phyloP scores from a whole-genome alignment of 176 grass and related monocot genomes.

The Eragrostis curvula region DNA sequence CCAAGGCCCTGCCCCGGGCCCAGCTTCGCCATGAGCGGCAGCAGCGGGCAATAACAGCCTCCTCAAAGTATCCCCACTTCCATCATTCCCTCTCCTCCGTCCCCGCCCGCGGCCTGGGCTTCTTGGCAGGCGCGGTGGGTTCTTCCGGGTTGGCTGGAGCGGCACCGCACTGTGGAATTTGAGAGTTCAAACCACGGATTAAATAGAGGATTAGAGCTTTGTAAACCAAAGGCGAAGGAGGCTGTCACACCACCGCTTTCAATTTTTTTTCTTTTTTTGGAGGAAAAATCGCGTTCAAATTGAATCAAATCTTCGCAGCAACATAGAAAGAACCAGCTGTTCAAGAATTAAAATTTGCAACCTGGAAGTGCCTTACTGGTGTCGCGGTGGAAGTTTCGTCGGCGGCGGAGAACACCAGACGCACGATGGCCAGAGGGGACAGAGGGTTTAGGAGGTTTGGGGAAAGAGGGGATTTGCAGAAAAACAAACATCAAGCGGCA shows the following conservation, averaged over 20 bases:
- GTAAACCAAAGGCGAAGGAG: background rate
- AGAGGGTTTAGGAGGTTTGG: background rate
- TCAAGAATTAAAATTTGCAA: background rate
- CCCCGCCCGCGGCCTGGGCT: background rate
- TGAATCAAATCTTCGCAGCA: background rate
- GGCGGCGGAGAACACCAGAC: background rate
- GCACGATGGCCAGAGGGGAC: background rate
- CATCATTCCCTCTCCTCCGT: background rate
- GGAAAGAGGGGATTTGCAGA: background rate
- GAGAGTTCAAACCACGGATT: background rate
- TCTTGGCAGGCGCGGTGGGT: background rate
- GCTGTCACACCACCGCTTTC: background rate
- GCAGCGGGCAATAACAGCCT: background rate
- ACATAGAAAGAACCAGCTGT: background rate
- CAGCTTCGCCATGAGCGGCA: conserved; percentile 45
- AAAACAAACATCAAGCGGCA: background rate
- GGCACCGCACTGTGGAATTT: conserved; percentile 4
- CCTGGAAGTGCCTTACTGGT: background rate
- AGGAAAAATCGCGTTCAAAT: no score
- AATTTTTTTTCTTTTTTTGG: no score
- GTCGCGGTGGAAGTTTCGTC: background rate
- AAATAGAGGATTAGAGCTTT: background rate
- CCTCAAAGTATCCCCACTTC: no score
- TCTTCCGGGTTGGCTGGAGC: background rate
- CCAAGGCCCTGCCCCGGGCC: conserved; percentile 49